Evolutionary conservation across 2,329 filamentous ascomycete genomes (phyloP), one percentile per base, ranked within the genome.

Genomic region (Xenoacremonium recifei): DNA sequence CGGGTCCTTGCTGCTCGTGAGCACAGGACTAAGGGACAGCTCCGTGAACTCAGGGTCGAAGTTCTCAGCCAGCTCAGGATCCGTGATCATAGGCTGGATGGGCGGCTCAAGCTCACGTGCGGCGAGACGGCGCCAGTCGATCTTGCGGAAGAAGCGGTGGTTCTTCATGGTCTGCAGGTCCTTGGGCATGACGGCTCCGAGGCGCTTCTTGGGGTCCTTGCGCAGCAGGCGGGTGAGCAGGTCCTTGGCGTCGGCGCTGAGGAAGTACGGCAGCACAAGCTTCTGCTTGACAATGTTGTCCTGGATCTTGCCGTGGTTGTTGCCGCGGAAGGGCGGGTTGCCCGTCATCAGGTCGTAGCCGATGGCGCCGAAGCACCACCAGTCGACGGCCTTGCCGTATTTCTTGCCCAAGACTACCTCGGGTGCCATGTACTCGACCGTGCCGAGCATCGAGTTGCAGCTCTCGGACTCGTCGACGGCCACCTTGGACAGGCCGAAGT

Each of bases 351-450:
- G 75, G 63, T 99, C 93, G 65, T 85, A 95, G 23, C 89, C 90
- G 34, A 99, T 78, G 3, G 92, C 91, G 25, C 95, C 93, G 35
- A 99, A 84, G 4, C 91, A 96, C 93, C 93, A 99, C 92, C 92
- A 99, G 69, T 99, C 93, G 15, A 96, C 95, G 2, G 90, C 85
- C 65, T 91, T 92, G 59, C 92, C 91, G 64, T 99, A 99, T 52
- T 88, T 84, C 51, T 87, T 79, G 20, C 91, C 89, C 51, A 79
- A 74, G 44, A 96, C 84, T 15, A 97, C 88, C 69, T 97, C 93
- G 2, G 92, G 92, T 1, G 93, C 95, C 93, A 99, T 99, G 76
- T 99, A 99, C 64, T 97, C 93, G 44, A 96, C 85, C 0, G 93
- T 99, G 37, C 93, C 93, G 9, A 96, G 81, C 52, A 96, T 86